phyloP scores from a whole-genome alignment of 768 basidiomycete genomes.

The Lactarius sanguifluus region DNA sequence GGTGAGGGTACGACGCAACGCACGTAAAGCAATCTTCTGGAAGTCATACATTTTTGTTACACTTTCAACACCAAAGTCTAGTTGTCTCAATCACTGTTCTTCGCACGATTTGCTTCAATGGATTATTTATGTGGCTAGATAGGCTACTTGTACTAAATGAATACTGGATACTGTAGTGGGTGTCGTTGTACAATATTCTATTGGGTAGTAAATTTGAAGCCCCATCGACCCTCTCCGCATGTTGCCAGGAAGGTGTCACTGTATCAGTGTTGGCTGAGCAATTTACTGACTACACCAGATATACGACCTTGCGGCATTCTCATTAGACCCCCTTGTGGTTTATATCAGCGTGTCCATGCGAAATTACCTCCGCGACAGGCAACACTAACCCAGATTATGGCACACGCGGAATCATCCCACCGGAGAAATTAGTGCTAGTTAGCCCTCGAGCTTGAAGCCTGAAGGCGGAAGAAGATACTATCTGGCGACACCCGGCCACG shows the following conservation, averaged over 20 bases:
- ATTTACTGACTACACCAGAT: neutral
- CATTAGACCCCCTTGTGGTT: neutral
- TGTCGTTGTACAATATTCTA: neutral
- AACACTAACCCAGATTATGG: neutral
- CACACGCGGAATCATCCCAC: neutral
- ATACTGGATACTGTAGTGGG: neutral
- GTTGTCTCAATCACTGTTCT: neutral
- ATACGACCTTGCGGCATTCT: neutral
- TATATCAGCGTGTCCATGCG: neutral
- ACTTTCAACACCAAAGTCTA: neutral
- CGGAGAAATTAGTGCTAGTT: neutral
- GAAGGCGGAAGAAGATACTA: neutral
- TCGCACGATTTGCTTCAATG: neutral
- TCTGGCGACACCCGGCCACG: neutral
- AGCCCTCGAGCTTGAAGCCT: neutral
- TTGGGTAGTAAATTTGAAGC: neutral
- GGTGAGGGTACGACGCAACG: conserved; percentile 4
- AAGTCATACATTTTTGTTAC: neutral
- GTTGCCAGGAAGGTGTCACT: neutral
- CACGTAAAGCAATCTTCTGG: neutral
- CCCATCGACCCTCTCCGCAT: neutral
- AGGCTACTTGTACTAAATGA: conserved; percentile 4
- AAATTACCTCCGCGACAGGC: neutral
- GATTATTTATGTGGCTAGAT: conserved; percentile 6
- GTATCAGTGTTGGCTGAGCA: neutral